These are phyloP conservation scores for Exophiala xenobiotica DNA, from an alignment of 2,329 filamentous ascomycete species.

Conservation along the genomic window DNA sequence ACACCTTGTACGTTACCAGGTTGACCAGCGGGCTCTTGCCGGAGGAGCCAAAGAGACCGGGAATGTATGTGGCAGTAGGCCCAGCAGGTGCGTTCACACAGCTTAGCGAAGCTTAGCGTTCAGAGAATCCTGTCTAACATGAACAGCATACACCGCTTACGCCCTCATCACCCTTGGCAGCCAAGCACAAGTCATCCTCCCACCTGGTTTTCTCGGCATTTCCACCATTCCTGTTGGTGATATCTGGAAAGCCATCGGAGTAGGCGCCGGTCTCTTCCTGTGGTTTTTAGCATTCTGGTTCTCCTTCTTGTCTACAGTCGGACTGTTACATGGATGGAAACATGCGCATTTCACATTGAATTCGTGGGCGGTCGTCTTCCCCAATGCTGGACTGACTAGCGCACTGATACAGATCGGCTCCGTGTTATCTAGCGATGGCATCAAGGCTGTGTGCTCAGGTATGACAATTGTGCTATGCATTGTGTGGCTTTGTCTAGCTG, in stretches of 20 bases:
- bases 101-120: not conserved
- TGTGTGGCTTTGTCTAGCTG: constrained; percentile 56
- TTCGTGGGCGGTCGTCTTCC: constrained; percentile 67
- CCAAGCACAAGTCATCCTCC: constrained; percentile 6
- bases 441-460: constrained; percentile 55
- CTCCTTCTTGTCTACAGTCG: constrained; percentile 8
- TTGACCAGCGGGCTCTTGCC: constrained; percentile 67
- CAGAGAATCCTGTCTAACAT: no score
- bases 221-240: constrained; percentile 1
- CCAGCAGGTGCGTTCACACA: constrained; percentile 40
- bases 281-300: constrained; percentile 16
- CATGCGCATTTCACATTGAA: constrained; percentile 43
- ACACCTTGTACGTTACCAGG: constrained; percentile 67
- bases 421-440: constrained; percentile 50
- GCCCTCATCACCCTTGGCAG: constrained; percentile 6
- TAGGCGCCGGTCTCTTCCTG: constrained; percentile 7
- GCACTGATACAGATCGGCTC: constrained; percentile 57
- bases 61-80: constrained; percentile 71
- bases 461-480: constrained; percentile 56
- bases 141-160: constrained; percentile 6
- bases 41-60: constrained; percentile 61
- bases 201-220: constrained; percentile 4
- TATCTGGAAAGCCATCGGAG: constrained; percentile 1
- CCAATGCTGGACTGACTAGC: constrained; percentile 62
- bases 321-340: not conserved